Base-by-base conservation (phyloP, 2,329 filamentous ascomycete genomes). In the Fusarium robinianum region DNA sequence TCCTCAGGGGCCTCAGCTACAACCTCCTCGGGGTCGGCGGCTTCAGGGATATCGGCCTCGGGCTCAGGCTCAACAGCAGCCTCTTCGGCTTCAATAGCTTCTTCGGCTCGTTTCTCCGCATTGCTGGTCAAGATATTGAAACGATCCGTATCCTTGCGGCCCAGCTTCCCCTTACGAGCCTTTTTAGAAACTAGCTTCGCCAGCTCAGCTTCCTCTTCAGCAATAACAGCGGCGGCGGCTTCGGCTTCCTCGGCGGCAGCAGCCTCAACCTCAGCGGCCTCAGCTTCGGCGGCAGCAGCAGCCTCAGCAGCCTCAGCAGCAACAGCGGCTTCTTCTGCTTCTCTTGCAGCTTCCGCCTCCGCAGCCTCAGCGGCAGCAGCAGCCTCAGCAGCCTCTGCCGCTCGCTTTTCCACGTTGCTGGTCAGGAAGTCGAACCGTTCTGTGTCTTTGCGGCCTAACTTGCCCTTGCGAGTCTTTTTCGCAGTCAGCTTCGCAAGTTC, bases 401-500 rank as follows among this genome's bases (percentile, higher is more conserved):
- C 33, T 8, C 46, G 49, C 8, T 34, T 27, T 6, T 41, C 27
- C 7, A 33, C 35, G 6, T 14, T 40, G 15, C 35, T 30, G 11
- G 35, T 45, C 11, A 60, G 37, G 15, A 33, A 12, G 8, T 53
- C 39, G 7, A 49, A 50, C 16, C 56, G 35, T 14, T 60, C 56
- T 4, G 54, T 48, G 24, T 60, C 57, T 32, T 57, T 60, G 18
- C 46, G 52, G 10, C 57, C 57, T 15, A 60, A 12, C 19, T 47
- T 60, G 5, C 57, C 57, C 50, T 72, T 70, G 59, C 72, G 75
- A 22, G 33, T 40, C 18, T 58, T 63, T 45, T 63, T 63, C 8
- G 67, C 69, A 33, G 67, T 67, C 40, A 67, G 64, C 9, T 63
- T 65, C 12, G 67, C 67, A 15, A 71, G 69, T 56, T 76, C 72